Percentiles rank a stretch among this genome's conserved stretches.
Evolutionary conservation across 768 basidiomycete genomes (phyloP).

Genomic region (Rhodosporidiobolus odoratus): DNA sequence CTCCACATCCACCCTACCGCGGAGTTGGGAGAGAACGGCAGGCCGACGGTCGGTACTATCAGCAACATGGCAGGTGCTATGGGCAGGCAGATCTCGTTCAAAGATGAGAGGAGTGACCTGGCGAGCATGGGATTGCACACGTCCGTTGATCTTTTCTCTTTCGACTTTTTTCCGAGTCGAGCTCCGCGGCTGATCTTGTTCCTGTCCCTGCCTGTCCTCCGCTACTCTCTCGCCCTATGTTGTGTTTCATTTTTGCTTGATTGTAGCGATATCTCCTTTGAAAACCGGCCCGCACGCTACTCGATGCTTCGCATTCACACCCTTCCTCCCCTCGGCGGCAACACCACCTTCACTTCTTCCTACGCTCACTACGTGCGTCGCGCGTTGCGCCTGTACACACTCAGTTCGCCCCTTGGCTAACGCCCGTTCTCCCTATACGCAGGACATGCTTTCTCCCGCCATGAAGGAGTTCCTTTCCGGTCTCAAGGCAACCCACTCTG

Average conservation of each 20-base stretch:
- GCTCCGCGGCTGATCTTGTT: too few relatives aligned
- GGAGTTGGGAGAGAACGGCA: slow-evolving; percentile 40
- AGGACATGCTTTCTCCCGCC: slow-evolving; percentile 42
- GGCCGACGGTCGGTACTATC: slow-evolving; percentile 42
- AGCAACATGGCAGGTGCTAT: slow-evolving; percentile 29
- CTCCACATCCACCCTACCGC: slow-evolving; percentile 44
- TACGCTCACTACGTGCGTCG: slow-evolving; percentile 41
- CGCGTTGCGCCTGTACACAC: too few relatives aligned
- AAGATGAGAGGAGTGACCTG: slow-evolving; percentile 19
- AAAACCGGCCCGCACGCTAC: slow-evolving; percentile 44
- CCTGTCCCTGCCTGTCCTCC: too few relatives aligned
- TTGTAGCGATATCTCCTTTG: slow-evolving; percentile 45
- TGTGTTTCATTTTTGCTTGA: background rate
- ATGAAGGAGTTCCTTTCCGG: slow-evolving; percentile 43
- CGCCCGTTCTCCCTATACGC: background rate
- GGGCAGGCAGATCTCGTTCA: slow-evolving; percentile 25
- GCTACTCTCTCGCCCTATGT: too few relatives aligned
- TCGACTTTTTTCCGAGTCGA: background rate
- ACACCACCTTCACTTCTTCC: slow-evolving; percentile 41
- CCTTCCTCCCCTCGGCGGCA: slow-evolving; percentile 43
- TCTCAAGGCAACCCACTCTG: slow-evolving; percentile 43
- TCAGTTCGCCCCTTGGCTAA: background rate
- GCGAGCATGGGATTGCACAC: slow-evolving; percentile 8
- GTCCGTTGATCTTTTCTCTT: background rate
- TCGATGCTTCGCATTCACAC: slow-evolving; percentile 46